Evolutionary conservation across 2,329 filamentous ascomycete genomes (phyloP).

Genomic region (Diaporthe caulivora): DNA sequence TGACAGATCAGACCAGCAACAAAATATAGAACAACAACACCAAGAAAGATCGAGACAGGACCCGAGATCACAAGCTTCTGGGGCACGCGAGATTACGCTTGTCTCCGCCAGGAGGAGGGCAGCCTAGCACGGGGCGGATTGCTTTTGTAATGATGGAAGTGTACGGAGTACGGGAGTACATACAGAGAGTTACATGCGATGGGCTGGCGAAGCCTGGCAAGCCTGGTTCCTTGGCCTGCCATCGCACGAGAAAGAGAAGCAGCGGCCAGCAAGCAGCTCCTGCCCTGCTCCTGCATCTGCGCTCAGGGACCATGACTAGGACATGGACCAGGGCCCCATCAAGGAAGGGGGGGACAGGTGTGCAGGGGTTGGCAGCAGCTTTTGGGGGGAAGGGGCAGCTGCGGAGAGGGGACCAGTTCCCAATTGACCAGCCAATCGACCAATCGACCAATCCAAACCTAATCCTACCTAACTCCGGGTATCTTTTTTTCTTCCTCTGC

Average conservation of each 20-base stretch:
- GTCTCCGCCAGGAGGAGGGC: neutral
- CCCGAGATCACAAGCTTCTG: constrained; percentile 16
- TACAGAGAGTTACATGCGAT: neutral
- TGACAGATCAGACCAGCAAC: constrained; percentile 14
- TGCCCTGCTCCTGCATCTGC: neutral
- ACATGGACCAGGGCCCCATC: constrained; percentile 6
- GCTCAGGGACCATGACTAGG: constrained; percentile 33
- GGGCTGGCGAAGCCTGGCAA: neutral
- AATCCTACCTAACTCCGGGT: neutral
- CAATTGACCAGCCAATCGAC: constrained; percentile 10
- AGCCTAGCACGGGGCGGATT: constrained; percentile 5
- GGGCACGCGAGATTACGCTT: constrained; percentile 24
- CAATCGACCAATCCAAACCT: neutral
- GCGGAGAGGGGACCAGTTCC: neutral
- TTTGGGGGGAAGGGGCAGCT: neutral
- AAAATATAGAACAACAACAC: neutral
- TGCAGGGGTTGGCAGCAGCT: no score
- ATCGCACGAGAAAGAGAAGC: neutral
- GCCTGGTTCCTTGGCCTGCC: constrained; percentile 1
- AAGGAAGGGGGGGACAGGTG: no score
- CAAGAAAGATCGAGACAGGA: constrained; percentile 19
- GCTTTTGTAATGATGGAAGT: constrained; percentile 4
- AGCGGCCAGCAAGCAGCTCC: no score
- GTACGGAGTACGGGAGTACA: no score
- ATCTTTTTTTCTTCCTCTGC: neutral